Evolutionary conservation across 495 filamentous ascomycete genomes (phyloP).

Genomic region (Trichodelitschia bisporula): DNA sequence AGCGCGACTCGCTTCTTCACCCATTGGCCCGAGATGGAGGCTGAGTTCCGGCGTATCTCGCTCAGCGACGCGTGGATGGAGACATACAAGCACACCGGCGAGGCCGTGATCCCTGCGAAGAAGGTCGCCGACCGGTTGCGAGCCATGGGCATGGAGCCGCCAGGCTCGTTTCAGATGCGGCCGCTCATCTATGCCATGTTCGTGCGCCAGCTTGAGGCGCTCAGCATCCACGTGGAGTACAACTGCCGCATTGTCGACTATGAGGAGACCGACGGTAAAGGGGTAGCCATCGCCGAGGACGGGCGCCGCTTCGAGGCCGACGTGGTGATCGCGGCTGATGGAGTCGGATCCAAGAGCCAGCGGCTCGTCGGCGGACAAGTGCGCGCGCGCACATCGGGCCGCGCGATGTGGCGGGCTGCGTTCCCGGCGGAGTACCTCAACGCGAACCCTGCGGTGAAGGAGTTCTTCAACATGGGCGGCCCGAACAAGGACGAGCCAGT

Average conservation of each 20-base stretch:
- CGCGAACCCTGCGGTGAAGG: constrained; percentile 6
- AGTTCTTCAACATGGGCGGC: constrained; percentile 9
- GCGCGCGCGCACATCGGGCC: constrained; percentile 32
- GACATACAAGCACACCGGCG: constrained; percentile 26
- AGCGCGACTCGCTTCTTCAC: constrained; percentile 24
- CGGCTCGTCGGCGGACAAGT: constrained; percentile 37
- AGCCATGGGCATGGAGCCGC: constrained; percentile 18
- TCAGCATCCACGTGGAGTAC: constrained; percentile 27
- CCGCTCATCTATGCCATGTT: constrained; percentile 32
- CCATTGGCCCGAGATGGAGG: constrained; percentile 30
- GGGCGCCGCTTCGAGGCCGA: constrained; percentile 27
- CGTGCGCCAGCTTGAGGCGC: constrained; percentile 22
- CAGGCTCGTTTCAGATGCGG: constrained; percentile 19
- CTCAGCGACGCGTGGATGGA: constrained; percentile 25
- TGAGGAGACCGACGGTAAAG: constrained; percentile 27
- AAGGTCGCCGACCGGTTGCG: constrained; percentile 10
- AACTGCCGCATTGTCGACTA: constrained; percentile 33
- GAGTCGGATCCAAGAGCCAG: constrained; percentile 31
- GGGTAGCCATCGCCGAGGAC: constrained; percentile 27
- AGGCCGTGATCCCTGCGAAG: constrained; percentile 16
- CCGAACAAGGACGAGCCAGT: too few relatives aligned
- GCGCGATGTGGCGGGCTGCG: constrained; percentile 25
- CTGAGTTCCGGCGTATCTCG: constrained; percentile 20
- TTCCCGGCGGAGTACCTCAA: constrained; percentile 7
- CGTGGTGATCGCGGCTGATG: constrained; percentile 37